Evolutionary conservation across 345 rosid genomes (phyloP), one percentile per base, ranked within the genome.

Genomic region (Carallia pectinifolia): DNA sequence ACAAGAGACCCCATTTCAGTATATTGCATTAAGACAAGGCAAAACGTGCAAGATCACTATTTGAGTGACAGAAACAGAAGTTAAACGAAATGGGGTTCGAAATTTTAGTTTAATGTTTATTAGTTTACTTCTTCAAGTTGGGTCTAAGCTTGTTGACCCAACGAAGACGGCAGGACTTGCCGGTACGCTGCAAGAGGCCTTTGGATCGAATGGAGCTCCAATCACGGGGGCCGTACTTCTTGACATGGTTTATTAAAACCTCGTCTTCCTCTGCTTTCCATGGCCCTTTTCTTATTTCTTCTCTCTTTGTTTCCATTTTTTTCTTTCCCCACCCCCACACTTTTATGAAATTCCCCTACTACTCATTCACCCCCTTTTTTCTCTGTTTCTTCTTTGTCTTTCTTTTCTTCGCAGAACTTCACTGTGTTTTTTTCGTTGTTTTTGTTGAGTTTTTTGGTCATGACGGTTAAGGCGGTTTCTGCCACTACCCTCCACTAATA

Each of bases 161-260:
- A 64, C 99, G 97, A 74, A 92, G 98, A 64, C 97, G 99, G 59
- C 99, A 89, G 3, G 98, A 92, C 79, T 95, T 90, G 40, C 99
- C 97, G 39, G 96, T 95, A 38, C 99, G 77, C 15, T 80, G 90
- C 61, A 92, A 78, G 59, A 90, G 89, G 31, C 97, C 97, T 85
- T 95, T 95, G 99, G 97, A 89, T 90, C 93, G 96, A 89, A 92
- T 89, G 90, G 97, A 92, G 96, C 98, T 92, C 99, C 98, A 95
- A 76, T 92, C 99, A 15, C 96, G 85, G 58, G 98, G 91, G 9
- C 99, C 98, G 37, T 88, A 85, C 66, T 75, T 80, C 64, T 76
- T 85, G 2, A 95, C 98, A 30, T 89, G 97, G 79, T 79, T 89
- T 33, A 84, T 78, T 1, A 95, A 75, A 2, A 92, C 92, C 65